These are phyloP conservation scores for Rhynchosporium agropyri DNA, from an alignment of 2,329 filamentous ascomycete genomes.

Conservation along the genomic window DNA sequence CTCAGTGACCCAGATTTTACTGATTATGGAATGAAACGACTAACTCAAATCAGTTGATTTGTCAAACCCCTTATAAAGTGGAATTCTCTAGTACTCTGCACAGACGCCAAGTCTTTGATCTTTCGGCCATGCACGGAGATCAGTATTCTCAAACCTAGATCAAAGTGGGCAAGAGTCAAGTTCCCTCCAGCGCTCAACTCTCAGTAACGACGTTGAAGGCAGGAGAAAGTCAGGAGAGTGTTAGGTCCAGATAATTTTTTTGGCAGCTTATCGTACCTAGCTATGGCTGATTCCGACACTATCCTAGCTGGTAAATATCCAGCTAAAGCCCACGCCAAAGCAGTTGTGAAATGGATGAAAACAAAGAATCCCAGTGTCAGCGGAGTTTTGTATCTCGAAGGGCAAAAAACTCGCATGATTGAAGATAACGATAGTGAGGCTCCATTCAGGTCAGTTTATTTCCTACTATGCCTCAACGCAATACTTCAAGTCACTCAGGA, in stretches of 20 bases:
- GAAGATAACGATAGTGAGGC: conserved; percentile 88
- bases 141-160: no score
- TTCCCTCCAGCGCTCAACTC: no score
- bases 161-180: no score
- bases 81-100: no score
- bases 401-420: conserved; percentile 75
- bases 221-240: no score
- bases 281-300: conserved; percentile 30
- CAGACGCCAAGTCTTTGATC: no score
- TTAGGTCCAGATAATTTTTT: neutral
- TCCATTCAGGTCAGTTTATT: conserved; percentile 67
- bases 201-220: no score
- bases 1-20: no score
- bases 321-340: conserved; percentile 81
- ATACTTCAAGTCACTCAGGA: neutral
- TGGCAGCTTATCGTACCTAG: neutral
- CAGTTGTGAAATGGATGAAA: conserved; percentile 79
- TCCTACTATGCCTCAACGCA: neutral
- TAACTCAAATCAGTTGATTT: no score
- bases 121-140: no score
- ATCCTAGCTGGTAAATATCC: conserved; percentile 70
- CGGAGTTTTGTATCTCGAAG: conserved; percentile 87
- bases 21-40: no score
- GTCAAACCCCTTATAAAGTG: no score
- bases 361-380: conserved; percentile 64